These are phyloP conservation scores for Verticillium zaregamsianum DNA, from an alignment of 2,329 filamentous ascomycete genomes.

Conservation along the genomic window DNA sequence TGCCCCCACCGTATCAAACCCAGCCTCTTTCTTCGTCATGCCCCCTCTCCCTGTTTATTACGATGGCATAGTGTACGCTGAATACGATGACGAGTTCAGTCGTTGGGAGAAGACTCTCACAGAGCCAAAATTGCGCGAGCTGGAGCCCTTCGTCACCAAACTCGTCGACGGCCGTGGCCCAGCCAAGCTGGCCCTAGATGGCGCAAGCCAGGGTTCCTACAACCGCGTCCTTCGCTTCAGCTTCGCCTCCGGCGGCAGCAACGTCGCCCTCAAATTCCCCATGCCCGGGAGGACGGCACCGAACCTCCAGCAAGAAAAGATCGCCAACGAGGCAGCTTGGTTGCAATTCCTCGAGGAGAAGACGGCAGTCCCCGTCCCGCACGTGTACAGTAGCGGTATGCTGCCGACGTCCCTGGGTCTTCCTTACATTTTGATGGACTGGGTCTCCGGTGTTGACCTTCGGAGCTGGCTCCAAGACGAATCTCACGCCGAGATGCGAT, in stretches of 20 bases:
- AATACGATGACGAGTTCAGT: not conserved
- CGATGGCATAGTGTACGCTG: not conserved
- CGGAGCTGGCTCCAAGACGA: too few relatives aligned
- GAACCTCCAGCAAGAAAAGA: conserved; percentile 23
- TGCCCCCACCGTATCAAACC: too few relatives aligned
- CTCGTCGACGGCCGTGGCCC: not conserved
- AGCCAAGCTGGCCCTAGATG: not conserved
- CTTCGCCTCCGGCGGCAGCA: conserved; percentile 14
- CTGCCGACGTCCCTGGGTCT: conserved; percentile 21
- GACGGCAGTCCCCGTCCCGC: conserved; percentile 25
- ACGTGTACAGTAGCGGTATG: conserved; percentile 21
- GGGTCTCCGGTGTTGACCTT: not conserved
- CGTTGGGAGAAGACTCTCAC: not conserved
- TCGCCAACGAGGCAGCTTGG: conserved; percentile 21
- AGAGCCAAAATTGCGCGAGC: not conserved
- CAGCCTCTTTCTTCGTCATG: not conserved
- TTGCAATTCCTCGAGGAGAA: conserved; percentile 22
- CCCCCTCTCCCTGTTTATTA: not conserved
- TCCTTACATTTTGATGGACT: conserved; percentile 29
- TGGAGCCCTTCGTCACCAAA: not conserved
- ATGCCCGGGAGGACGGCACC: conserved; percentile 17
- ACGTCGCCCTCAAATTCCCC: conserved; percentile 21
- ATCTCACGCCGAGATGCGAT: too few relatives aligned
- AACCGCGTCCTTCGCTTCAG: conserved; percentile 20
- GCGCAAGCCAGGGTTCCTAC: conserved; percentile 18